These are phyloP conservation scores for Sarocladiaceae sp. DNA, from an alignment of 2,329 filamentous ascomycete species.

Conservation along the genomic window DNA sequence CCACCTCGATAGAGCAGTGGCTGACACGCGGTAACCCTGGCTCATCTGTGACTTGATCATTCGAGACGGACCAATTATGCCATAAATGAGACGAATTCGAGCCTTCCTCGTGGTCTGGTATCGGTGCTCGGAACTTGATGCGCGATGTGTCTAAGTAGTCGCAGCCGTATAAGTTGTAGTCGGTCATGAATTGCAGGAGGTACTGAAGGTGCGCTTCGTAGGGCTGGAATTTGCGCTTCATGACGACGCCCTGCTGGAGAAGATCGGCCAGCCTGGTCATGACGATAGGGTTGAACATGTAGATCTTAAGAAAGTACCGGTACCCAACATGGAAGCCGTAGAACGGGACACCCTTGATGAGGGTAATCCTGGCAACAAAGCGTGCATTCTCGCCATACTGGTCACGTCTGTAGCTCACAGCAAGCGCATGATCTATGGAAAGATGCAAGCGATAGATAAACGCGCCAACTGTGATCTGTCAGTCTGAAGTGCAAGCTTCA, in stretches of 20 bases:
- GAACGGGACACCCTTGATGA: conserved; percentile 91
- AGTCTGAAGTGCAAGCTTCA: conserved; percentile 1
- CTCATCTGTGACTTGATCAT: conserved; percentile 44
- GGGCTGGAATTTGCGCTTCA: conserved; percentile 79
- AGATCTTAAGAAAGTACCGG: conserved; percentile 86
- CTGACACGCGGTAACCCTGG: conserved; percentile 65
- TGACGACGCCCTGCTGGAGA: conserved; percentile 77
- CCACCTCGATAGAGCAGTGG: conserved; percentile 83
- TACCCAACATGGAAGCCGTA: conserved; percentile 95
- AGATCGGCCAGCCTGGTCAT: conserved; percentile 86
- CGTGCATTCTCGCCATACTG: conserved; percentile 56
- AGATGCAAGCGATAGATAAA: conserved; percentile 75
- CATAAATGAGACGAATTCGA: conserved; percentile 61
- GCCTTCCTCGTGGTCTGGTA: conserved; percentile 63
- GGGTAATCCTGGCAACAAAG: conserved; percentile 84
- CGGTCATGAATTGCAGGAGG: conserved; percentile 93
- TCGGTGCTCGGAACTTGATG: conserved; percentile 65
- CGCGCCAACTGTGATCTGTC: conserved; percentile 50
- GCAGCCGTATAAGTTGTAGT: conserved; percentile 96
- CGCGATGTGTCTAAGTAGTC: conserved; percentile 71
- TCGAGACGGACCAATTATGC: conserved; percentile 68
- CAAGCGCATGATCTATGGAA: conserved; percentile 86
- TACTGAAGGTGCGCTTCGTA: conserved; percentile 94
- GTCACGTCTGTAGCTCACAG: conserved; percentile 76
- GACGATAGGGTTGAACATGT: conserved; percentile 79